Conservation (phyloP, 179 eudicot species). For the Vitellaria paradoxa region DNA sequence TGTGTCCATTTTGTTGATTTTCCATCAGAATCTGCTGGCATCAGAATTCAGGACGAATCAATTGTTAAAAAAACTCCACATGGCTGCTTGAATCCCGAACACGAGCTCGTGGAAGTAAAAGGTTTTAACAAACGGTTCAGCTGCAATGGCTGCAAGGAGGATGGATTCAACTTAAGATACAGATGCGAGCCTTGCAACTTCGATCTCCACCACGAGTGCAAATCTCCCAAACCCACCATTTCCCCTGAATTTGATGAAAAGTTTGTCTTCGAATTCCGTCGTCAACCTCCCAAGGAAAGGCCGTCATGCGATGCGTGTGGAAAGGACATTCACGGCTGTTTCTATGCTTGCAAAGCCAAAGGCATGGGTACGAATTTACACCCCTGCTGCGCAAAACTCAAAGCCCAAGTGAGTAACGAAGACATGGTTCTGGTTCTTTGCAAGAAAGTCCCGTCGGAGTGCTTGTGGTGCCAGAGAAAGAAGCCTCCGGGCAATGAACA, state of each 20-base stretch:
- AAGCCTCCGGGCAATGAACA: background rate
- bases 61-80: background rate
- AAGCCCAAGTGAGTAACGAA: background rate
- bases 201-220: conserved; percentile 20
- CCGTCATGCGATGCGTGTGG: conserved; percentile 30
- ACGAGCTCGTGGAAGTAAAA: background rate
- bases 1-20: too few relatives aligned
- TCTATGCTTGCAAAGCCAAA: conserved; percentile 16
- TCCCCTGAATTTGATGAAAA: conserved; percentile 11
- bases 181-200: conserved; percentile 13
- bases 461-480: conserved; percentile 29
- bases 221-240: background rate
- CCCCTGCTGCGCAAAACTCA: conserved; percentile 22
- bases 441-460: conserved; percentile 5
- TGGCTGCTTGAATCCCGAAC: background rate
- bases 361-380: conserved; percentile 24
- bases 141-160: conserved; percentile 16
- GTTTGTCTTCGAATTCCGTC: conserved; percentile 8
- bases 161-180: conserved; percentile 15
- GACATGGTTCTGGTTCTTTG: conserved; percentile 10
- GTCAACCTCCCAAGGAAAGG: background rate
- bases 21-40: background rate
- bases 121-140: conserved; percentile 11
- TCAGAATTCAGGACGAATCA: background rate
- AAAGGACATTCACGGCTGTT: conserved; percentile 18